These are phyloP conservation scores for Balakata baccata DNA, from an alignment of 345 rosid species.

Conservation along the genomic window DNA sequence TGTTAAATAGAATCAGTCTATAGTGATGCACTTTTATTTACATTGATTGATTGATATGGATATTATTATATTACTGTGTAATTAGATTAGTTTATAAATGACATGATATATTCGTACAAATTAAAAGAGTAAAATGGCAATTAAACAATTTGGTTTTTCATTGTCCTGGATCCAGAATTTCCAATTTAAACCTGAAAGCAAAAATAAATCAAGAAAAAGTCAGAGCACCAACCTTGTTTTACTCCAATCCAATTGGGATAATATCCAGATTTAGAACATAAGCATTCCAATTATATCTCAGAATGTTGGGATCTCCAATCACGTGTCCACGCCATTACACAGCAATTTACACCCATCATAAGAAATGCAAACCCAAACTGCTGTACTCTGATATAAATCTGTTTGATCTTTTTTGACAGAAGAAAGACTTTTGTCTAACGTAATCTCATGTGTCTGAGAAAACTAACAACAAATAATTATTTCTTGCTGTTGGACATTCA, in stretches of 20 bases:
- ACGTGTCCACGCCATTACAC: conserved; percentile 37
- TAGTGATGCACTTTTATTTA: too few species aligned
- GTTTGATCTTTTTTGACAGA: conserved; percentile 31
- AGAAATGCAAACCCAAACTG: conserved; percentile 22
- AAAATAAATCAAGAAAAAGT: conserved; percentile 36
- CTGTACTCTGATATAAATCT: conserved; percentile 37
- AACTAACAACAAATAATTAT: too few species aligned
- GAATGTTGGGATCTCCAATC: conserved; percentile 46
- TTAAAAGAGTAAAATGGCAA: too few species aligned
- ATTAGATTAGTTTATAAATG: too few species aligned
- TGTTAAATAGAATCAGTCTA: too few species aligned
- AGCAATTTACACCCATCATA: conserved; percentile 21
- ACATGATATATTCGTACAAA: too few species aligned
- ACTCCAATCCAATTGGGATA: conserved; percentile 35
- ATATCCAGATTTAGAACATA: conserved; percentile 29
- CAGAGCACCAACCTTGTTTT: conserved; percentile 39
- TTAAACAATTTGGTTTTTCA: conserved; percentile 11
- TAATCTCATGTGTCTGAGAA: too few species aligned
- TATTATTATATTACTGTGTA: too few species aligned
- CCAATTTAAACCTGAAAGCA: background rate
- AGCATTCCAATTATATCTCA: conserved; percentile 39
- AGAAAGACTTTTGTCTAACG: conserved; percentile 22
- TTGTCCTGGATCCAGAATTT: background rate
- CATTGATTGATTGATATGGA: too few species aligned
- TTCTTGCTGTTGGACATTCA: background rate